phyloP scores from a whole-genome alignment of 179 eudicot genomes.

The Heliamphora pulchella region DNA sequence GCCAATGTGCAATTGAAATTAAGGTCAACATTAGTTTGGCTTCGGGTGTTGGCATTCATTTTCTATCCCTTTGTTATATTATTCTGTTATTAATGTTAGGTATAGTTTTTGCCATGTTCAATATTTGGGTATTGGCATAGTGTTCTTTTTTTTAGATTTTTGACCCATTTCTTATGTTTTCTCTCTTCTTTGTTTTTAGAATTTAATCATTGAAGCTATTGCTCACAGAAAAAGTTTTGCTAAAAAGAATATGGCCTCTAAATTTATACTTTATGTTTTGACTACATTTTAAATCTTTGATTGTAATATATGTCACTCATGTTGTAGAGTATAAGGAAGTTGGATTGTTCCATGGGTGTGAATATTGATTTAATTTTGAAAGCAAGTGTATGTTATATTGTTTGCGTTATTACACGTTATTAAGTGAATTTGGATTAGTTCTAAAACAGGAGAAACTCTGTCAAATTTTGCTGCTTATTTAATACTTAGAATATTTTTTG shows the following conservation, averaged over 20 bases:
- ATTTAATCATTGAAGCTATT: slow-evolving; percentile 59
- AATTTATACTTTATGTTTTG: no score
- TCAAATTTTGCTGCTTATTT: no score
- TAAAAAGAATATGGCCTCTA: slow-evolving; percentile 43
- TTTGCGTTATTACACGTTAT: no score
- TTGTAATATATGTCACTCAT: no score
- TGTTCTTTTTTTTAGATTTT: not conserved
- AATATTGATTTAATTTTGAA: no score
- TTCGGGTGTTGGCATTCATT: not conserved
- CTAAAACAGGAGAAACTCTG: no score
- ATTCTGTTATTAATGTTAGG: not conserved
- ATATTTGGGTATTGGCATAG: not conserved
- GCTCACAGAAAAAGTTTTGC: slow-evolving; percentile 55
- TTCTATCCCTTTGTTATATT: not conserved
- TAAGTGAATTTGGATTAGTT: no score
- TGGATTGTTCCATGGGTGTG: no score
- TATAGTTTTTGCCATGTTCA: not conserved
- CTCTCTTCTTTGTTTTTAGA: slow-evolving; percentile 34
- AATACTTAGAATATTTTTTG: no score
- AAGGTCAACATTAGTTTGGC: slow-evolving; percentile 42
- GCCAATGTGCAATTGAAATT: slow-evolving; percentile 44
- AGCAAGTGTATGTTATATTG: no score
- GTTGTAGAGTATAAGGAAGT: no score
- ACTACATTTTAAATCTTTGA: no score
- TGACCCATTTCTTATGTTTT: not conserved